Conservation (phyloP, 2,329 filamentous ascomycete species). For the Plenodomus tracheiphilus region DNA sequence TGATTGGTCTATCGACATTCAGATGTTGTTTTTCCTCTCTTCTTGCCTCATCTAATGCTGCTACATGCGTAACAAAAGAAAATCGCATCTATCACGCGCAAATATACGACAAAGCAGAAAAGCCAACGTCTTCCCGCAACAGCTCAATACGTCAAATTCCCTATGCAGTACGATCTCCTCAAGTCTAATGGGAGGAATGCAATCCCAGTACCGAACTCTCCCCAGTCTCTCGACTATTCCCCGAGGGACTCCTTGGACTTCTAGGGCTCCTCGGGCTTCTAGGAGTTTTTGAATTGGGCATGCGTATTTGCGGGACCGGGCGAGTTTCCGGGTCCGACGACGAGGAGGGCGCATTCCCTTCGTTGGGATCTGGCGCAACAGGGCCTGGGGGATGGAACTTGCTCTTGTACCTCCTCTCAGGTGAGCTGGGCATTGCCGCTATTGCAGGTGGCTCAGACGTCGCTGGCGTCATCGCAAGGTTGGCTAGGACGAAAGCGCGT, state of each 20-base stretch:
- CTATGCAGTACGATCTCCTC: neutral
- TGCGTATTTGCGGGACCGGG: neutral
- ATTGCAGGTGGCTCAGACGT: conserved; percentile 7
- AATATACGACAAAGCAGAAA: no score
- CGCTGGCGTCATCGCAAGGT: conserved; percentile 25
- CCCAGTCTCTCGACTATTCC: neutral
- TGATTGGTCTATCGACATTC: no score
- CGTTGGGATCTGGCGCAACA: conserved; percentile 18
- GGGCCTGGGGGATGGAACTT: conserved; percentile 43
- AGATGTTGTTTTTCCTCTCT: no score
- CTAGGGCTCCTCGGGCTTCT: neutral
- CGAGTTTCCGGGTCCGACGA: neutral
- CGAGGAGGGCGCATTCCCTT: neutral
- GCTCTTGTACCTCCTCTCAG: conserved; percentile 47
- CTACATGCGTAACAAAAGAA: no score
- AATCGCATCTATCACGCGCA: no score
- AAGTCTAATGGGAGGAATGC: neutral
- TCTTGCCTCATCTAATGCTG: no score
- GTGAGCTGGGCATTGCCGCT: conserved; percentile 35
- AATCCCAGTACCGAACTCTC: neutral
- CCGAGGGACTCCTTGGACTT: neutral
- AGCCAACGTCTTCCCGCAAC: no score
- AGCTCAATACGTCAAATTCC: no score
- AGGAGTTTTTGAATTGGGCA: neutral
- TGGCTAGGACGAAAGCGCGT: conserved; percentile 23